Conservation (phyloP, 352 stramenopile genomes). For the Plasmopara halstedii region DNA sequence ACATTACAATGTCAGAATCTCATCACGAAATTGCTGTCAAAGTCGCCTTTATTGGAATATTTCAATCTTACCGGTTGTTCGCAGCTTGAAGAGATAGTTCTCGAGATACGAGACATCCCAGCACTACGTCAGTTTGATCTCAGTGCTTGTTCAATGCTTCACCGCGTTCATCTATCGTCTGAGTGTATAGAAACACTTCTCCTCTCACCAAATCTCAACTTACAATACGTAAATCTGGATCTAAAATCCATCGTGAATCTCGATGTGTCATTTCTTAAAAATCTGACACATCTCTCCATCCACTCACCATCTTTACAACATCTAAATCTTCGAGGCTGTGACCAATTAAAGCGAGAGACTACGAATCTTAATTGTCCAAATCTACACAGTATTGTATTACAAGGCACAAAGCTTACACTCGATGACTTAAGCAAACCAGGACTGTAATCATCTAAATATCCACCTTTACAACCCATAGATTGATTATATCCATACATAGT, state of each 20-base stretch:
- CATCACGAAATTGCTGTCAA: constrained; percentile 32
- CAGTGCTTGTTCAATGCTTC: constrained; percentile 37
- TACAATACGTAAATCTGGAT: constrained; percentile 45
- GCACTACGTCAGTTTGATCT: constrained; percentile 32
- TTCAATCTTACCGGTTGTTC: constrained; percentile 41
- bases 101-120: constrained; percentile 50
- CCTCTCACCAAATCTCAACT: constrained; percentile 32
- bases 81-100: constrained; percentile 46
- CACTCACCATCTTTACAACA: constrained; percentile 28
- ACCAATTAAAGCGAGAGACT: constrained; percentile 26
- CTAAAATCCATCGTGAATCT: constrained; percentile 22
- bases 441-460: neutral
- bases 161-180: constrained; percentile 50
- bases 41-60: constrained; percentile 15
- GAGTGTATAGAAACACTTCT: constrained; percentile 32
- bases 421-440: constrained; percentile 26
- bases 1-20: constrained; percentile 33
- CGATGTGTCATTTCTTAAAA: constrained; percentile 59
- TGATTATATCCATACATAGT: neutral
- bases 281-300: constrained; percentile 47
- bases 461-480: neutral
- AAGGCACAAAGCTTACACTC: constrained; percentile 34
- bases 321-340: constrained; percentile 43
- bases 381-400: constrained; percentile 27
- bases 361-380: constrained; percentile 34